phyloP scores from a whole-genome alignment of 495 filamentous ascomycete genomes.

The Halenospora varia region DNA sequence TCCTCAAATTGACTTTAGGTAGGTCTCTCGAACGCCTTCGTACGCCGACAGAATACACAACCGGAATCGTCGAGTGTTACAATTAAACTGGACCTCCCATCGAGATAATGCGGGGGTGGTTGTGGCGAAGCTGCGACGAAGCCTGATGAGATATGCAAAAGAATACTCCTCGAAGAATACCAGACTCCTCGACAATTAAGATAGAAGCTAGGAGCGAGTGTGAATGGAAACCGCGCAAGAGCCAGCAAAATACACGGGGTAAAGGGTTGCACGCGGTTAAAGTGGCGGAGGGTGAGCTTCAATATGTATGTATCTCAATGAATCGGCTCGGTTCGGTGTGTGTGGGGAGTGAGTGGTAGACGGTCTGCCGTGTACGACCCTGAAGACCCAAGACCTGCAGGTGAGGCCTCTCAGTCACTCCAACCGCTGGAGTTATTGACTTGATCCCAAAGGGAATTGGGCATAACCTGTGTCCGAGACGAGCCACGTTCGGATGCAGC shows the following conservation, averaged over 20 bases:
- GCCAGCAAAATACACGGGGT: constrained; percentile 5
- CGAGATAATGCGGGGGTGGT: background rate
- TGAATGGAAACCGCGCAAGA: constrained; percentile 9
- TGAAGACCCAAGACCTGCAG: constrained; percentile 21
- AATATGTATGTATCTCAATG: constrained; percentile 16
- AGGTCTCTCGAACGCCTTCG: too few relatives aligned
- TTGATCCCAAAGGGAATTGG: constrained; percentile 8
- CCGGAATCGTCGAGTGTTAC: background rate
- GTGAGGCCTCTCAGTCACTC: constrained; percentile 18
- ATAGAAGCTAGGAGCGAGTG: constrained; percentile 15
- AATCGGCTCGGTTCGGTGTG: background rate
- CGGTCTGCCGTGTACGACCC: constrained; percentile 11
- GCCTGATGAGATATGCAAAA: constrained; percentile 7
- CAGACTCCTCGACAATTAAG: constrained; percentile 37
- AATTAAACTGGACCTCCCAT: background rate
- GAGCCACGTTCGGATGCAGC: too few relatives aligned
- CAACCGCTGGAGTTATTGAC: constrained; percentile 25
- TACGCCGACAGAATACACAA: too few relatives aligned
- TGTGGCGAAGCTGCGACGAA: background rate
- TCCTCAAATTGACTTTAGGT: too few relatives aligned
- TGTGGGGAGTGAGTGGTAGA: constrained; percentile 10
- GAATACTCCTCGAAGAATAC: constrained; percentile 32
- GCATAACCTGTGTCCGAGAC: background rate
- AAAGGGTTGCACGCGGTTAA: constrained; percentile 17
- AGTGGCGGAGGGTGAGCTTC: constrained; percentile 11